Percentiles rank a stretch among this genome's conserved stretches.
Conservation (phyloP, 2,329 filamentous ascomycete genomes). For the Cladosporium cucumerinum region DNA sequence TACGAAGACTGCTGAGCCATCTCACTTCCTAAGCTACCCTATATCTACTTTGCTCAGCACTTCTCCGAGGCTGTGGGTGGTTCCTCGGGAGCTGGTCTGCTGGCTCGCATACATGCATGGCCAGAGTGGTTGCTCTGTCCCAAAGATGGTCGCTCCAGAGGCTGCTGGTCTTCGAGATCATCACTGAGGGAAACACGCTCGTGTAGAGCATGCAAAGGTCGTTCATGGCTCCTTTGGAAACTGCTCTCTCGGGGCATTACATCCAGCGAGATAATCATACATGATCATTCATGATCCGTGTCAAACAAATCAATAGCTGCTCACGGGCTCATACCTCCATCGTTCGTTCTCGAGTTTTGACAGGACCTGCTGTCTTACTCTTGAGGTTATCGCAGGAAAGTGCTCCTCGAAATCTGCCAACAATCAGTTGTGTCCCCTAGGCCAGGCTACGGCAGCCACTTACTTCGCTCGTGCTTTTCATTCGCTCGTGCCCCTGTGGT, state of each 20-base stretch:
- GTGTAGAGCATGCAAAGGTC: background rate
- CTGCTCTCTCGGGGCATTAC: background rate
- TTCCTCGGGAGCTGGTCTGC: background rate
- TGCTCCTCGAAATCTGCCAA: constrained; percentile 10
- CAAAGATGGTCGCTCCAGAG: background rate
- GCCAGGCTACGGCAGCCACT: background rate
- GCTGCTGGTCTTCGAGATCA: background rate
- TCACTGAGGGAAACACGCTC: background rate
- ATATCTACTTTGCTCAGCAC: background rate
- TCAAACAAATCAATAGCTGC: background rate
- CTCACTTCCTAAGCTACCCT: background rate
- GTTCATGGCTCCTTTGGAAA: background rate
- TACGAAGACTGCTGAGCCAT: background rate
- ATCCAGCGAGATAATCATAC: background rate
- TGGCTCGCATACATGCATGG: background rate
- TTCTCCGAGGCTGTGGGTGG: background rate
- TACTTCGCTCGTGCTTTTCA: constrained; percentile 11
- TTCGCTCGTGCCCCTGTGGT: constrained; percentile 2
- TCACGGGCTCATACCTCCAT: constrained; percentile 14
- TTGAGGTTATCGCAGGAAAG: background rate
- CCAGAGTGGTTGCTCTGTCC: background rate
- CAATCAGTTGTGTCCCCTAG: background rate
- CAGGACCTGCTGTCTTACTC: constrained; percentile 7
- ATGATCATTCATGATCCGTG: background rate
- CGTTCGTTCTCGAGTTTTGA: constrained; percentile 8